Conservation (phyloP, 2,329 filamentous ascomycete genomes). For the Claviceps sp. region DNA sequence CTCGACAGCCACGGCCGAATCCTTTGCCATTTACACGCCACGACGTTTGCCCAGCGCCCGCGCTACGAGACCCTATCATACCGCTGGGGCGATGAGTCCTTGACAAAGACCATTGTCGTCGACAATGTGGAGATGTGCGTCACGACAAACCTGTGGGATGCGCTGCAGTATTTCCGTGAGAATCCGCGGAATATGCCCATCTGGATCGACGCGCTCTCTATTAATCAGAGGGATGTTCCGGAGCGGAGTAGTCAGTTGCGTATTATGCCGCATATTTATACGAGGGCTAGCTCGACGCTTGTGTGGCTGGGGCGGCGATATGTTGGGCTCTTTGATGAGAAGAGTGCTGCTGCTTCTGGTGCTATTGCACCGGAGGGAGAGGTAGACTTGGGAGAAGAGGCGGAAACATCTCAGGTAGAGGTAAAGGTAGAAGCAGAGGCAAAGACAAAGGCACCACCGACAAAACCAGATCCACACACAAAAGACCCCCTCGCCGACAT, state of each 20-base stretch:
- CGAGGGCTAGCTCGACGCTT: constrained; percentile 7
- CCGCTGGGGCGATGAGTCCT: constrained; percentile 9
- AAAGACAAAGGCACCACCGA: neutral
- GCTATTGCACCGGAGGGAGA: no score
- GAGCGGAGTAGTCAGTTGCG: constrained; percentile 10
- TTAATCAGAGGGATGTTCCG: constrained; percentile 8
- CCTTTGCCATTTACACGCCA: constrained; percentile 2
- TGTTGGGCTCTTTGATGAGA: neutral
- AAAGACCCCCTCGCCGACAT: neutral
- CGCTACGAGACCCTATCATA: constrained; percentile 11
- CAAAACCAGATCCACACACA: neutral
- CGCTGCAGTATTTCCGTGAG: constrained; percentile 7
- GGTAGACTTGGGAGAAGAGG: no score
- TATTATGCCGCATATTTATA: constrained; percentile 12
- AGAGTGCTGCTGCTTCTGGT: neutral
- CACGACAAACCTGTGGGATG: constrained; percentile 8
- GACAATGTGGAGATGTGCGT: constrained; percentile 5
- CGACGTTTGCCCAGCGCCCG: constrained; percentile 5
- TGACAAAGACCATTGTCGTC: constrained; percentile 5
- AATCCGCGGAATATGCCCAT: constrained; percentile 4
- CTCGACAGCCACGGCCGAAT: constrained; percentile 2
- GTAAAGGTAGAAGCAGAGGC: no score
- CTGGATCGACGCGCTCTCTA: constrained; percentile 11
- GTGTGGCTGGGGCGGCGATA: constrained; percentile 9
- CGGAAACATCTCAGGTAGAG: no score